phyloP scores from a whole-genome alignment of 1,139 yeast genomes.

The Taphrina pruni region DNA sequence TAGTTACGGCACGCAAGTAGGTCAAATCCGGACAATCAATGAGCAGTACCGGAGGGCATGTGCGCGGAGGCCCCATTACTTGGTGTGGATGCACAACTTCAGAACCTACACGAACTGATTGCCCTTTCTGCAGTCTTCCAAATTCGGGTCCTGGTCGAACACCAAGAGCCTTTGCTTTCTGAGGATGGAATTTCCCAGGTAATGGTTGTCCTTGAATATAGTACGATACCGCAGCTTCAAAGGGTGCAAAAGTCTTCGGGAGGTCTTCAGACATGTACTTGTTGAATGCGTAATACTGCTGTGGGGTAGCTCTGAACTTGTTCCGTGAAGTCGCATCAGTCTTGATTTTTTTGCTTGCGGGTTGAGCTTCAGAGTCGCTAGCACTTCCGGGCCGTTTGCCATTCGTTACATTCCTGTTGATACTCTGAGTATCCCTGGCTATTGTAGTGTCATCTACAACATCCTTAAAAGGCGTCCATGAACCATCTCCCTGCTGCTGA shows the following conservation, averaged over 20 bases:
- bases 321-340: background rate
- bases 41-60: constrained; percentile 66
- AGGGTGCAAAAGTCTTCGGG: constrained; percentile 14
- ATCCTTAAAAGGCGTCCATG: constrained; percentile 2
- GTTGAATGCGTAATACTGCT: constrained; percentile 8
- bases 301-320: background rate
- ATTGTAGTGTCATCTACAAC: background rate
- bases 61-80: constrained; percentile 69
- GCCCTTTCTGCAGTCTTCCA: constrained; percentile 43
- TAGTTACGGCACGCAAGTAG: constrained; percentile 55
- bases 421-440: background rate
- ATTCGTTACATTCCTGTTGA: too few species aligned
- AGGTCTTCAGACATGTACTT: constrained; percentile 13
- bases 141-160: constrained; percentile 65
- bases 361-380: background rate
- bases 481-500: constrained; percentile 12
- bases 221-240: constrained; percentile 58
- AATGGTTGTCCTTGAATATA: constrained; percentile 68
- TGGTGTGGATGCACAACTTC: constrained; percentile 67
- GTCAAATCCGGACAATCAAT: constrained; percentile 71
- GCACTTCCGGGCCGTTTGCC: background rate
- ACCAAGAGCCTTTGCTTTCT: constrained; percentile 70
- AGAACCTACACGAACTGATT: constrained; percentile 66
- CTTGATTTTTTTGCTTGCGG: background rate
- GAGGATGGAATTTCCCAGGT: constrained; percentile 77